Evolutionary conservation across 768 basidiomycete genomes (phyloP).

Genomic region (Leccinum arenicola): DNA sequence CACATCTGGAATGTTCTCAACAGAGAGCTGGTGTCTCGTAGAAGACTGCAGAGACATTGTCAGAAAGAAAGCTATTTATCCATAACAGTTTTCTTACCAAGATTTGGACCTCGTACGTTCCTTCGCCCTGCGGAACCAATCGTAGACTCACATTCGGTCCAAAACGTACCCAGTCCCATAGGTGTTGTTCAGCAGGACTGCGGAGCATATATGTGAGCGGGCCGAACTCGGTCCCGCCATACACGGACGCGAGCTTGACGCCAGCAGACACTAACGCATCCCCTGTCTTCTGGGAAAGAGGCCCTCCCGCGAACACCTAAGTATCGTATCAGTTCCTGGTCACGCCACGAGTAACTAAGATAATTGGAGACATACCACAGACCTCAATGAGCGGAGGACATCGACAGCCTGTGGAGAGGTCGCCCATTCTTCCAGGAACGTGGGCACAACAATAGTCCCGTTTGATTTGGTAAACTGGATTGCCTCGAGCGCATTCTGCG

Average conservation of each 20-base stretch:
- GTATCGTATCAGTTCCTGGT: background rate
- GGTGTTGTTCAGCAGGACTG: conserved; percentile 25
- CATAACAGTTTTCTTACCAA: conserved; percentile 25
- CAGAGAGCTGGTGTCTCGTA: conserved; percentile 25
- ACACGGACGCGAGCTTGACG: conserved; percentile 33
- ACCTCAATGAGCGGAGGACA: conserved; percentile 15
- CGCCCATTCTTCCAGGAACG: conserved; percentile 24
- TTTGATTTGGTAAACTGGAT: conserved; percentile 15
- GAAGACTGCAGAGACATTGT: conserved; percentile 20
- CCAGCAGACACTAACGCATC: conserved; percentile 33
- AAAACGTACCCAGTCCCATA: conserved; percentile 35
- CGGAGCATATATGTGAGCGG: conserved; percentile 17
- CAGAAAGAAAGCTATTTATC: background rate
- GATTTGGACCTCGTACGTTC: conserved; percentile 36
- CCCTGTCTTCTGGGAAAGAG: conserved; percentile 35
- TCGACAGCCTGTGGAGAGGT: conserved; percentile 19
- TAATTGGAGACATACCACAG: conserved; percentile 15
- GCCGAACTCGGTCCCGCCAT: conserved; percentile 41
- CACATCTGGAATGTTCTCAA: conserved; percentile 36
- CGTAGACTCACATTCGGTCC: conserved; percentile 22
- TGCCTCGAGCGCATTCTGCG: conserved; percentile 22
- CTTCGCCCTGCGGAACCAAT: conserved; percentile 37
- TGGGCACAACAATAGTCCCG: conserved; percentile 16
- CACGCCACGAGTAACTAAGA: background rate
- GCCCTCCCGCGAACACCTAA: conserved; percentile 37